Conservation (phyloP, 75 land plant genomes). For the Larix kaempferi region DNA sequence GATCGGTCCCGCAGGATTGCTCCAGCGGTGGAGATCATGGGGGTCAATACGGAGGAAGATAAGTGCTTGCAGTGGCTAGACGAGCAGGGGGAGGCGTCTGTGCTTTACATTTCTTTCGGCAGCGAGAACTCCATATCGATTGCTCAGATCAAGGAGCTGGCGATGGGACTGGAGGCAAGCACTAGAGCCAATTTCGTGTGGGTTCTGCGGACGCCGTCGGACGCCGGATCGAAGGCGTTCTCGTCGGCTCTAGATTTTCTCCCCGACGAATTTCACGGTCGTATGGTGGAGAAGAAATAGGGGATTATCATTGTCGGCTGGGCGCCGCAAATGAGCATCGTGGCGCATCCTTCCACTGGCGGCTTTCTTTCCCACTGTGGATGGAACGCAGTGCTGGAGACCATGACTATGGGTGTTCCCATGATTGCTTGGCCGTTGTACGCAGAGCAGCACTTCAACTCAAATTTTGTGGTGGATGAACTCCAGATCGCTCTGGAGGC, state of each 20-base stretch:
- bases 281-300: background rate
- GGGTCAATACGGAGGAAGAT: background rate
- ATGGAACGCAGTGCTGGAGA: constrained; percentile 13
- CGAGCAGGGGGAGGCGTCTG: constrained; percentile 13
- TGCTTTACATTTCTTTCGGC: constrained; percentile 34
- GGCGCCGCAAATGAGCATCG: constrained; percentile 15
- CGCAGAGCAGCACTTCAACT: constrained; percentile 13
- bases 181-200: constrained; percentile 27
- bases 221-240: background rate
- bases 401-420: constrained; percentile 7
- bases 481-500: background rate
- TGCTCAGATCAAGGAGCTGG: constrained; percentile 23
- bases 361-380: constrained; percentile 17
- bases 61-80: constrained; percentile 18
- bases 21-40: background rate
- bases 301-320: constrained; percentile 8
- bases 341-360: constrained; percentile 15
- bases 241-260: background rate
- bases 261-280: background rate
- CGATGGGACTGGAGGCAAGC: constrained; percentile 22
- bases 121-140: constrained; percentile 18
- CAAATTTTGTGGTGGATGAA: constrained; percentile 12
- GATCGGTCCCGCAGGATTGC: background rate
- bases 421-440: constrained; percentile 15
- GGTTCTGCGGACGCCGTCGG: constrained; percentile 9